These are phyloP conservation scores for Musa acuminata DNA, from an alignment of 176 grass and related monocot species.

Conservation along the genomic window DNA sequence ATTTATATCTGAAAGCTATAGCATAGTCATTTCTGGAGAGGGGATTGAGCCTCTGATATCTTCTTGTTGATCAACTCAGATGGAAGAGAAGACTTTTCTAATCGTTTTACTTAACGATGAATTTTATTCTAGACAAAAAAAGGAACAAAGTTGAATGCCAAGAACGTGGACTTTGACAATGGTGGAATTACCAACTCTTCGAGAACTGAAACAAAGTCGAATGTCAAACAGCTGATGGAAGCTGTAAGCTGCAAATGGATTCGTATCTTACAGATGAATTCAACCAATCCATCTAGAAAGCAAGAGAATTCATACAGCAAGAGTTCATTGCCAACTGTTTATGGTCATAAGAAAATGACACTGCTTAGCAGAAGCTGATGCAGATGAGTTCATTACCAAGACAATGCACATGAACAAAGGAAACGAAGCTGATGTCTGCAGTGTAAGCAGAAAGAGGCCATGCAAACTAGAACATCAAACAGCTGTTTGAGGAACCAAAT, in stretches of 20 bases:
- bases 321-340: not conserved
- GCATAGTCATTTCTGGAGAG: too few species aligned
- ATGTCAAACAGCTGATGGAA: constrained; percentile 65
- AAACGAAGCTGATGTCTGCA: not conserved
- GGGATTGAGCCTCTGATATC: too few species aligned
- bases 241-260: constrained; percentile 38
- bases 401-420: not conserved
- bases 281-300: not conserved
- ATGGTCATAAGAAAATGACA: not conserved
- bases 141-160: constrained; percentile 9
- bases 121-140: too few species aligned
- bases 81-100: too few species aligned
- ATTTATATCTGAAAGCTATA: too few species aligned
- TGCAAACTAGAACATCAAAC: too few species aligned
- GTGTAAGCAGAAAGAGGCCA: not conserved
- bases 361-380: not conserved
- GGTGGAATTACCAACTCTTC: constrained; percentile 57
- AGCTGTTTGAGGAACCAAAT: too few species aligned
- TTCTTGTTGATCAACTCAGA: too few species aligned
- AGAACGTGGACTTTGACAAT: constrained; percentile 69
- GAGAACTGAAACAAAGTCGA: constrained; percentile 59
- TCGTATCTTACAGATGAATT: not conserved
- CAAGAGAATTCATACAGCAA: not conserved
- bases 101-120: too few species aligned
- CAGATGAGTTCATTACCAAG: not conserved